Evolutionary conservation across 768 basidiomycete species (phyloP).

Genomic region (Agaricus sinodeliciosus): DNA sequence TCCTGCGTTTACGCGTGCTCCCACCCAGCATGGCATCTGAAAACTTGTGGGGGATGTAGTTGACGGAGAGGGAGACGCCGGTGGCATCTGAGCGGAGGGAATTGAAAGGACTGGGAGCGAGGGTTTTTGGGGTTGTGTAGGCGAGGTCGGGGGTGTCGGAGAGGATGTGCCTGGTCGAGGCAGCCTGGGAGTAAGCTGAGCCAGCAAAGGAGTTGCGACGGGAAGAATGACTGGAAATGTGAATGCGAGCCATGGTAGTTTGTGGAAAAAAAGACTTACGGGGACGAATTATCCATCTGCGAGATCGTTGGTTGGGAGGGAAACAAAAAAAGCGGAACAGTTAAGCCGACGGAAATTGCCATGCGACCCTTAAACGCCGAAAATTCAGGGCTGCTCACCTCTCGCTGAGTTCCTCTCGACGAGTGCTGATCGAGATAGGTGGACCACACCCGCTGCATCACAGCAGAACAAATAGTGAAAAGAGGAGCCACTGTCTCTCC

Average conservation of each 20-base stretch:
- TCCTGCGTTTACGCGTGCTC: slow-evolving; percentile 27
- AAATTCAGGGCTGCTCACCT: background rate
- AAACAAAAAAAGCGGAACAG: slow-evolving; percentile 14
- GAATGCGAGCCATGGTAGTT: background rate
- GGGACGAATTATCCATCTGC: slow-evolving; percentile 20
- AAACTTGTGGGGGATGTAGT: slow-evolving; percentile 77
- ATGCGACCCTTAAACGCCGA: slow-evolving; percentile 10
- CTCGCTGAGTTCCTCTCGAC: slow-evolving; percentile 8
- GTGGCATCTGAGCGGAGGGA: slow-evolving; percentile 30
- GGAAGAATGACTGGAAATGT: slow-evolving; percentile 16
- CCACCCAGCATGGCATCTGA: slow-evolving; percentile 32
- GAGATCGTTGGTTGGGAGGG: slow-evolving; percentile 15
- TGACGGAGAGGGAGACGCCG: slow-evolving; percentile 57
- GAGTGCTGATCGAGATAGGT: slow-evolving; percentile 39
- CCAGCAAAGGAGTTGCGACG: slow-evolving; percentile 33
- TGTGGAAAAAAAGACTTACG: slow-evolving; percentile 15
- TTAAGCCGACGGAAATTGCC: slow-evolving; percentile 13
- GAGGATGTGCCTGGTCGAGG: slow-evolving; percentile 43
- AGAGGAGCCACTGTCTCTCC: background rate
- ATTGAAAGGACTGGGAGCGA: slow-evolving; percentile 27
- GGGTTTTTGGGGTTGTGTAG: background rate
- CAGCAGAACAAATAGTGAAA: too few species aligned
- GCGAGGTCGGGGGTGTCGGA: slow-evolving; percentile 9
- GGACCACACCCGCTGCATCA: slow-evolving; percentile 49
- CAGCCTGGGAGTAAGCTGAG: slow-evolving; percentile 38